These are phyloP conservation scores for Acanthamoeba lenticulata DNA, from an alignment of 208 protist genomes.

Conservation along the genomic window DNA sequence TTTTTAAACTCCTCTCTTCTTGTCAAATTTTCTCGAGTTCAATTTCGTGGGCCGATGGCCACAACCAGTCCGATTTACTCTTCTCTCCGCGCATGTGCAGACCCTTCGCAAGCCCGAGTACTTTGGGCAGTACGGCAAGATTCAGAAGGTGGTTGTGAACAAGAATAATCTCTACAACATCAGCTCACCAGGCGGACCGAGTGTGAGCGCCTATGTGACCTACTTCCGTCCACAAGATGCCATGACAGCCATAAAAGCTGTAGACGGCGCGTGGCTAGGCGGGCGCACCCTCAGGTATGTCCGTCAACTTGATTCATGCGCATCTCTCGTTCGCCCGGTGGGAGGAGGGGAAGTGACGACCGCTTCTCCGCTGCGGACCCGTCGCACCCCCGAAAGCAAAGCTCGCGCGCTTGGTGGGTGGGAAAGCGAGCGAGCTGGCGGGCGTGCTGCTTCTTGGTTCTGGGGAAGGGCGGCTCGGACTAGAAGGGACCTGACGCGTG, in stretches of 20 bases:
- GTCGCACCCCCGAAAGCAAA: too few species aligned
- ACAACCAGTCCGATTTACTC: not conserved
- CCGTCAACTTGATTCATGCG: not conserved
- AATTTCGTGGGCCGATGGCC: not conserved
- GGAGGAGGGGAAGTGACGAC: too few species aligned
- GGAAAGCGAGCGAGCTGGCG: too few species aligned
- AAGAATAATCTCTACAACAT: slow-evolving; percentile 83
- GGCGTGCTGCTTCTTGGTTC: too few species aligned
- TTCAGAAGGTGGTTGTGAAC: slow-evolving; percentile 90
- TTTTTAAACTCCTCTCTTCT: not conserved
- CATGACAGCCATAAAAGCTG: slow-evolving; percentile 78
- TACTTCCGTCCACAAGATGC: slow-evolving; percentile 86
- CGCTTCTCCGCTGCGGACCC: too few species aligned
- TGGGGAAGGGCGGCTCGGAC: too few species aligned
- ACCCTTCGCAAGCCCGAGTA: slow-evolving; percentile 86
- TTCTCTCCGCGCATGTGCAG: not conserved
- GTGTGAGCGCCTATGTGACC: slow-evolving; percentile 88
- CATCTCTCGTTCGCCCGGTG: too few species aligned
- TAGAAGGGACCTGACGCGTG: not conserved
- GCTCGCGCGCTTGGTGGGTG: too few species aligned
- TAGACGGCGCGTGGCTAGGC: slow-evolving; percentile 85
- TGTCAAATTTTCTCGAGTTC: not conserved
- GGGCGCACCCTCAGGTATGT: slow-evolving; percentile 78
- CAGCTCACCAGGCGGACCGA: slow-evolving; percentile 75
- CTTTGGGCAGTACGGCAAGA: slow-evolving; percentile 92